Evolutionary conservation across 306 rosid genomes (phyloP).

Genomic region (Pachyrhizus erosus): DNA sequence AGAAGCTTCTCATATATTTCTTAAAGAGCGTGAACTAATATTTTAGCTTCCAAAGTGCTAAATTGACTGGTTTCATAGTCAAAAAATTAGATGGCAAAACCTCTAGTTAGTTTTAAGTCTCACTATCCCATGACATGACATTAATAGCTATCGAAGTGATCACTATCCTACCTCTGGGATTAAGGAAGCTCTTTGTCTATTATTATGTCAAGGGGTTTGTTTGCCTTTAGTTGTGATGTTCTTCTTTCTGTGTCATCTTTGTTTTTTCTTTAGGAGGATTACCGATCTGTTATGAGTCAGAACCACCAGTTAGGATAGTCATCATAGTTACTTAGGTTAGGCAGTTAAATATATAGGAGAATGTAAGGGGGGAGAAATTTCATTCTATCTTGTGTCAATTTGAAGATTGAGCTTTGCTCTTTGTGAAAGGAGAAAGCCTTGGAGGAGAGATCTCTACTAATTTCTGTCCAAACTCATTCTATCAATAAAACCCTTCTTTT

Average conservation of each 20-base stretch:
- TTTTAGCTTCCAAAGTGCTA: slow-evolving; percentile 14
- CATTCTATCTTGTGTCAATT: not conserved
- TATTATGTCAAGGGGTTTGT: slow-evolving; percentile 8
- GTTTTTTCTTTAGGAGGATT: slow-evolving; percentile 2
- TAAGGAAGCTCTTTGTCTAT: not conserved
- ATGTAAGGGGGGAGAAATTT: not conserved
- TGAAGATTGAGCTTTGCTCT: not conserved
- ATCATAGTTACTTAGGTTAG: not conserved
- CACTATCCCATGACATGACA: slow-evolving; percentile 1
- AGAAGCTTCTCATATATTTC: slow-evolving; percentile 23
- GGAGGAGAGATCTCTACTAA: not conserved
- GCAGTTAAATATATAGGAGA: not conserved
- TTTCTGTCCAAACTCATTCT: not conserved
- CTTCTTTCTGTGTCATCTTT: not conserved
- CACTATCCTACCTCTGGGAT: not conserved
- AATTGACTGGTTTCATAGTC: not conserved
- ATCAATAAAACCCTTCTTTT: not conserved
- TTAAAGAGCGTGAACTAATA: not conserved
- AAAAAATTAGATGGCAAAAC: not conserved
- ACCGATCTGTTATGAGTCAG: not conserved
- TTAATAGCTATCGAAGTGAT: not conserved
- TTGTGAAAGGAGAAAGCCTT: not conserved
- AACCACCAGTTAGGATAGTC: not conserved
- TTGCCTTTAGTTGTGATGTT: not conserved
- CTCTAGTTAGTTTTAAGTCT: not conserved